A percentile compares a stretch with the other conserved stretches of the same genome.
phyloP scores from a whole-genome alignment of 2,329 filamentous ascomycete species.

The Ambrosiella cleistominuta region DNA sequence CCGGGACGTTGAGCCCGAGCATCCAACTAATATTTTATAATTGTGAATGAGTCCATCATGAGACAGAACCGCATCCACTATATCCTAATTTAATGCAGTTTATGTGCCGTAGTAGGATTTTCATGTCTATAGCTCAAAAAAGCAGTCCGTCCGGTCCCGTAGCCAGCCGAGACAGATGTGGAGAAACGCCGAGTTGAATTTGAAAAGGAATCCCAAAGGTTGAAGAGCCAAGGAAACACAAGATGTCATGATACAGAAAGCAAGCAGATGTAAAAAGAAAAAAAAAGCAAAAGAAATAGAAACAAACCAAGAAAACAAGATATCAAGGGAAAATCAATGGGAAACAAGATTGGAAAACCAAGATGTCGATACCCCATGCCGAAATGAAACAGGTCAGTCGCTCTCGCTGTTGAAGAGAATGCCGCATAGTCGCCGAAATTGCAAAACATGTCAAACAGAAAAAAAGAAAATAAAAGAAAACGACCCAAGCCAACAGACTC shows the following conservation, averaged over 20 bases:
- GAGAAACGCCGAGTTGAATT: constrained; percentile 5
- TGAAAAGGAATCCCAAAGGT: constrained; percentile 3
- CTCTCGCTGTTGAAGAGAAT: constrained; percentile 14
- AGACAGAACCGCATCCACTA: background rate
- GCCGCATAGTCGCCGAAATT: constrained; percentile 7
- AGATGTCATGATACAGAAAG: background rate
- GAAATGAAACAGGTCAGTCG: constrained; percentile 12
- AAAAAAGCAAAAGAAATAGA: background rate
- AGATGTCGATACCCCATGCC: constrained; percentile 1
- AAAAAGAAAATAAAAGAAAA: background rate
- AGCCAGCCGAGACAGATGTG: background rate
- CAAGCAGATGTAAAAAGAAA: background rate
- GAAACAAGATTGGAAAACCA: background rate
- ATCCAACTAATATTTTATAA: too few species aligned
- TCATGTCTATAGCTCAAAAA: constrained; percentile 19
- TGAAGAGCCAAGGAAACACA: constrained; percentile 3
- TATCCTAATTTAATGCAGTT: background rate
- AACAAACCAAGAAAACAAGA: background rate
- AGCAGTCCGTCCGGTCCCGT: background rate
- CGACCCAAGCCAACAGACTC: background rate
- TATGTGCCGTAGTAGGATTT: constrained; percentile 12
- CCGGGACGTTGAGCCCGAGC: constrained; percentile 20
- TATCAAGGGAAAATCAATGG: background rate
- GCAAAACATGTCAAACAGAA: constrained; percentile 5
- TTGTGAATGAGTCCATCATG: background rate